Evolutionary conservation across 768 basidiomycete genomes (phyloP).

Genomic region (Boletus rufocinnamomeus): DNA sequence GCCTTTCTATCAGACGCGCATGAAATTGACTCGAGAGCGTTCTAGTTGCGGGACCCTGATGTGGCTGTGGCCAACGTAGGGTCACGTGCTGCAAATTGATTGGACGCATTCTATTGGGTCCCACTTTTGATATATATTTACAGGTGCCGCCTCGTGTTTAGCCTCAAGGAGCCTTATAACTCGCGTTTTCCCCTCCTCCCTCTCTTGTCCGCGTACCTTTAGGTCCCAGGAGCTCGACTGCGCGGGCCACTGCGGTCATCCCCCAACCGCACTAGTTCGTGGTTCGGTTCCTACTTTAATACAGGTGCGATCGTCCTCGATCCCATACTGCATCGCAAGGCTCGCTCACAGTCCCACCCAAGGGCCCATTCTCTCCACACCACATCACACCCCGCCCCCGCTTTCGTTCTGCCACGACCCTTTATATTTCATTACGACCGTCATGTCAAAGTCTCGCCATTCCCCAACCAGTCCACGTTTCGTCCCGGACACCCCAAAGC

Average conservation of each 20-base stretch:
- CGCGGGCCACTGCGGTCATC: constrained; percentile 29
- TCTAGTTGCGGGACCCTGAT: background rate
- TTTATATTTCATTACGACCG: constrained; percentile 28
- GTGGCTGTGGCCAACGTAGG: background rate
- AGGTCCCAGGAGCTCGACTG: constrained; percentile 26
- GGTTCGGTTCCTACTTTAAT: constrained; percentile 14
- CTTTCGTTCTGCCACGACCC: constrained; percentile 22
- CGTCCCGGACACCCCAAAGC: constrained; percentile 27
- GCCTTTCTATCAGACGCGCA: background rate
- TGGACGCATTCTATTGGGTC: constrained; percentile 22
- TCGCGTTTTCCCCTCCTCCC: constrained; percentile 1
- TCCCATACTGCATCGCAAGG: background rate
- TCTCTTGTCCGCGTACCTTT: constrained; percentile 18
- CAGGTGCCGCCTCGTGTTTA: constrained; percentile 26
- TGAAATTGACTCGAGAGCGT: background rate
- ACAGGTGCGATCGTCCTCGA: constrained; percentile 14
- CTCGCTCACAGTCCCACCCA: background rate
- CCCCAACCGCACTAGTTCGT: constrained; percentile 18
- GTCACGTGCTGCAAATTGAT: constrained; percentile 29
- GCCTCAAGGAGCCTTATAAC: constrained; percentile 31
- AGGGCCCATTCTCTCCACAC: constrained; percentile 4
- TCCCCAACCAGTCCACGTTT: constrained; percentile 15
- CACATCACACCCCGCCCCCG: constrained; percentile 1
- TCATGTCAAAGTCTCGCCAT: constrained; percentile 28
- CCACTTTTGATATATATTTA: constrained; percentile 12